Conservation (phyloP, 2,329 filamentous ascomycete genomes). For the Fusarium tricinctum region DNA sequence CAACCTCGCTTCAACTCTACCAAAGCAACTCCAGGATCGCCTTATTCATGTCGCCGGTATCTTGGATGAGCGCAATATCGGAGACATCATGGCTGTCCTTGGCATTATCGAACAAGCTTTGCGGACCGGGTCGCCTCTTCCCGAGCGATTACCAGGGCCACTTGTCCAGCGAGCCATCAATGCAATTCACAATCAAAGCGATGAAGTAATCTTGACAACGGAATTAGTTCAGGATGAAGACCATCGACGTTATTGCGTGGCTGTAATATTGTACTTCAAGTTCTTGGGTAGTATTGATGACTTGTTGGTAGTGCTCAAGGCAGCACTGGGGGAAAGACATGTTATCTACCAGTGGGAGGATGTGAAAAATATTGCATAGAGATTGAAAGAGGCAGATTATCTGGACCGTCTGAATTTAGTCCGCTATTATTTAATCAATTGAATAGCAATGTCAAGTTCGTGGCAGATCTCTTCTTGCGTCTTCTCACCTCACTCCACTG, state of each 20-base stretch:
- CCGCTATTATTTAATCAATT: too few relatives aligned
- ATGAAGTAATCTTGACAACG: slow-evolving; percentile 51
- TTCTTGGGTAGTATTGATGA: slow-evolving; percentile 61
- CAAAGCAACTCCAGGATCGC: slow-evolving; percentile 57
- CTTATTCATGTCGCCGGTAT: slow-evolving; percentile 57
- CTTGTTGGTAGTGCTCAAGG: slow-evolving; percentile 60
- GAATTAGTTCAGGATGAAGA: slow-evolving; percentile 57
- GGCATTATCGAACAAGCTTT: slow-evolving; percentile 62
- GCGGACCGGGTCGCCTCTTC: slow-evolving; percentile 62
- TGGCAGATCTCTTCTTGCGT: too few relatives aligned
- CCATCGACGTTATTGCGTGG: slow-evolving; percentile 63
- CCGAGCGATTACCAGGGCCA: slow-evolving; percentile 63
- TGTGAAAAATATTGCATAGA: slow-evolving; percentile 10
- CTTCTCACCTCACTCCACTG: too few relatives aligned
- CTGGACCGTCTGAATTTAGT: too few relatives aligned
- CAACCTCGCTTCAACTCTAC: slow-evolving; percentile 54
- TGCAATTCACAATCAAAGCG: slow-evolving; percentile 37
- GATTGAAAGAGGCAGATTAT: too few relatives aligned
- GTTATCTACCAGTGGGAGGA: slow-evolving; percentile 51
- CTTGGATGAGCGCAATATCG: slow-evolving; percentile 60
- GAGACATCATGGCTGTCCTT: slow-evolving; percentile 65
- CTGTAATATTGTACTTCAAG: slow-evolving; percentile 59
- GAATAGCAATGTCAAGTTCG: too few relatives aligned
- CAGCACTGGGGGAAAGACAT: slow-evolving; percentile 59
- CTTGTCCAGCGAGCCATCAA: slow-evolving; percentile 56